These are phyloP conservation scores for Penicillium sp. DNA, from an alignment of 2,329 filamentous ascomycete genomes.

Conservation along the genomic window DNA sequence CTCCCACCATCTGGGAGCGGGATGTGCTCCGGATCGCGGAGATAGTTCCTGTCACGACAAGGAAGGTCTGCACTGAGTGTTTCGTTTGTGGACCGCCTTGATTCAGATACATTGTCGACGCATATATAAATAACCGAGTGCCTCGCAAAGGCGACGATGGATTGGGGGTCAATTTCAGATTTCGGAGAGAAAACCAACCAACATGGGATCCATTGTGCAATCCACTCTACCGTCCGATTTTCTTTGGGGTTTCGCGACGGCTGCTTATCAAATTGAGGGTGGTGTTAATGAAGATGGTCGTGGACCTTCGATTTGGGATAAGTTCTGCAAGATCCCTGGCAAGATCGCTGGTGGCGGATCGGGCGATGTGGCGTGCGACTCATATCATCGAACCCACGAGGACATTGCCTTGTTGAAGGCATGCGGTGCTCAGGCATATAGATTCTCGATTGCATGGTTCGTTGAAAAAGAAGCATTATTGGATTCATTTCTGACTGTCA, in stretches of 20 bases:
- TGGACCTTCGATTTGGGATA: conserved; percentile 83
- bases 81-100: conserved; percentile 1
- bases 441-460: conserved; percentile 77
- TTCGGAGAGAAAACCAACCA: neutral
- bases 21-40: conserved; percentile 23
- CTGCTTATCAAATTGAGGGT: conserved; percentile 85
- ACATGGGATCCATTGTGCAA: conserved; percentile 27
- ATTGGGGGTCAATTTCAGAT: neutral
- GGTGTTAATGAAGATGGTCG: conserved; percentile 72
- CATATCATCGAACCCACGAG: conserved; percentile 74
- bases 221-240: conserved; percentile 64
- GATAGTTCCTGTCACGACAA: conserved; percentile 26
- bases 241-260: conserved; percentile 77
- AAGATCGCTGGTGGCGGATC: conserved; percentile 78
- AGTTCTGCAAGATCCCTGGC: conserved; percentile 76
- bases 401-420: conserved; percentile 76
- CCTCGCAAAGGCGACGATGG: neutral
- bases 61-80: conserved; percentile 16
- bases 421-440: conserved; percentile 72
- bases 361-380: conserved; percentile 79
- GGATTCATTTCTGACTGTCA: neutral
- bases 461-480: neutral
- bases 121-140: neutral
- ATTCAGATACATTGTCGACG: neutral
- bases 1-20: conserved; percentile 21